phyloP scores from a whole-genome alignment of 169 alveolate species.

The Plasmodium knowlesi region DNA sequence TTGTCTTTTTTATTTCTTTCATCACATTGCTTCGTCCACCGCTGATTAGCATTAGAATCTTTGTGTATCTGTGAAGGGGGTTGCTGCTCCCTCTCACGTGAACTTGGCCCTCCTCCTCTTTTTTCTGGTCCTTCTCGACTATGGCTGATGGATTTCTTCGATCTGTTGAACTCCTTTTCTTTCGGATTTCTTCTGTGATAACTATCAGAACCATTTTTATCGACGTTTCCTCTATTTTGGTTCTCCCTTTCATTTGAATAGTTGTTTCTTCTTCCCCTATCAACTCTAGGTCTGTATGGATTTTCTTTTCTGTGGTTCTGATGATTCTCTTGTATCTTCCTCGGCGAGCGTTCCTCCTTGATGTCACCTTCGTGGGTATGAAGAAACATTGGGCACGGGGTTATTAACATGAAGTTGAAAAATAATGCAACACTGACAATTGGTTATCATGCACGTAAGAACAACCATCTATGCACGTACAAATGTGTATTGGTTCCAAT shows the following conservation, averaged over 20 bases:
- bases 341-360: background rate
- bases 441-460: background rate
- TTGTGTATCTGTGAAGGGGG: background rate
- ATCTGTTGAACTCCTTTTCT: background rate
- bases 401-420: background rate
- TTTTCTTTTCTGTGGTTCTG: background rate
- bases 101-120: background rate
- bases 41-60: background rate
- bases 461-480: background rate
- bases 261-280: background rate
- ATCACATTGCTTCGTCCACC: background rate
- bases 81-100: background rate
- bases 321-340: background rate
- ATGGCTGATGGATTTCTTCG: conserved; percentile 8
- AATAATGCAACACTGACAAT: background rate
- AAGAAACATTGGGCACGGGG: background rate
- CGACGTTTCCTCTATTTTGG: background rate
- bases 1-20: conserved; percentile 10
- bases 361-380: background rate
- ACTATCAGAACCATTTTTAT: background rate
- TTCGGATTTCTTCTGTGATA: conserved; percentile 6
- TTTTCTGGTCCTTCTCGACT: conserved; percentile 3
- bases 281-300: background rate
- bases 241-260: conserved; percentile 4
- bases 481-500: background rate